Base-by-base conservation (phyloP, 2,329 filamentous ascomycete species). In the Chalara sp. region DNA sequence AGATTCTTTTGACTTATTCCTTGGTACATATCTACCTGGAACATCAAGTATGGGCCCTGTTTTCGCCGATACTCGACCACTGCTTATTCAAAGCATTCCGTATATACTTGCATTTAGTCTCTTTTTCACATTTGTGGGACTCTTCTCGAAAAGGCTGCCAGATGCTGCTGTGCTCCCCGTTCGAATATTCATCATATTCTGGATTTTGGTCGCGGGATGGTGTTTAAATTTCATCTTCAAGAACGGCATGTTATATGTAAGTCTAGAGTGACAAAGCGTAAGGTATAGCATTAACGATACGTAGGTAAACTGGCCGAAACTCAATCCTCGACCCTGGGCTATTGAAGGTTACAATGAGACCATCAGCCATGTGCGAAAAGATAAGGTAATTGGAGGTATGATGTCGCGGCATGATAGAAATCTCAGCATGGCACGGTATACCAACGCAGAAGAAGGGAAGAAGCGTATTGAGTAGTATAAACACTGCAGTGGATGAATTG, bases 301-400 rank as follows among this genome's bases (percentile, higher is more conserved):
- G 43, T 55, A 96, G 90, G 91, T 96, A 59, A 97, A 96, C 71
- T 99, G 95, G 93, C 93, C 93, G 7, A 96, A 95, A 66, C 80
- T 99, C 45, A 95, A 95, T 68, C 91, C 90, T 8, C 84, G 89
- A 12, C 82, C 88, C 2, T 95, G 87, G 70, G 91, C 89, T 3
- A 79, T 82, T 6, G 93, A 99, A 63, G 89, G 89, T 39, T 95
- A 91, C 68, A 84, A 89, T 61, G 90, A 96, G 61, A 88, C 92
- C 48, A 81, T 96, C 58, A 77, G 78, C 59, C 87, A 89, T 65
- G 90, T 91, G 10, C 78, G 84, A 57, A 90, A 93, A 65, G 89
- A 95, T 65, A 80, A 83, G 53, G 68, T 99, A 13, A 78, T 97
- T 45, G 93, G 93, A 3, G 72, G 80, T 11, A 79, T 95, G 54